Evolutionary conservation across 108 stramenopile genomes (phyloP), one percentile per base, ranked within the genome.

Genomic region (Skeletonema marinoi): DNA sequence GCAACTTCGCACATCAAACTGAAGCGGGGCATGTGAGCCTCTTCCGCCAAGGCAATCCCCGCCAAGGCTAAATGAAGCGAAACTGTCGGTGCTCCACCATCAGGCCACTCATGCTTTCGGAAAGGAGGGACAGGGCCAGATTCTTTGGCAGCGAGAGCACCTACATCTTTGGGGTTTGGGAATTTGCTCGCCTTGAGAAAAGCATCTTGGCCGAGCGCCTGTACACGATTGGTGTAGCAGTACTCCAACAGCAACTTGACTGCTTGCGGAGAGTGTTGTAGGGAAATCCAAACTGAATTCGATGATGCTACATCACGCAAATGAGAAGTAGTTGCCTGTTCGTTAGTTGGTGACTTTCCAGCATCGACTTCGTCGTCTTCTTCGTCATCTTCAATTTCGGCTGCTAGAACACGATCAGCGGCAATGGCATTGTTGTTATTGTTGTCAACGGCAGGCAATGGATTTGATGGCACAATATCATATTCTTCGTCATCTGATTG

Each of bases 1-100:
- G 92, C 90, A 50, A 93, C 68, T 84, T 96, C 95, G 58, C 93
- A 93, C 95, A 96, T 96, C 17, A 93, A 83, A 33, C 89, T 86
- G 6, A 96, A 74, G 6, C 93, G 84, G 17, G 88, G 87, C 70
- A 96, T 67, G 25, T 82, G 74, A 6, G 95, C 92, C 68, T 92
- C 91, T 71, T 96, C 93, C 3, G 93, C 95, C 14, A 96, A 73
- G 16, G 54, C 63, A 35, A 96, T 85, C 4, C 86, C 93, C 9
- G 90, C 90, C 13, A 92, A 39, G 8, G 92, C 90, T 6, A 91
- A 79, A 38, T 88, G 67, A 38, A 93, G 88, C 13, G 90, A 72
- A 1, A 93, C 74, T 9, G 74, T 82, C 3, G 95, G 95, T 29
- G 30, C 13, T 6, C 89, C 88, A 30, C 83, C 70, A 41, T 89